Percentiles rank a stretch among this genome's conserved stretches.
Conservation (phyloP, 2,329 filamentous ascomycete species). For the Pestalotiopsis sp. region DNA sequence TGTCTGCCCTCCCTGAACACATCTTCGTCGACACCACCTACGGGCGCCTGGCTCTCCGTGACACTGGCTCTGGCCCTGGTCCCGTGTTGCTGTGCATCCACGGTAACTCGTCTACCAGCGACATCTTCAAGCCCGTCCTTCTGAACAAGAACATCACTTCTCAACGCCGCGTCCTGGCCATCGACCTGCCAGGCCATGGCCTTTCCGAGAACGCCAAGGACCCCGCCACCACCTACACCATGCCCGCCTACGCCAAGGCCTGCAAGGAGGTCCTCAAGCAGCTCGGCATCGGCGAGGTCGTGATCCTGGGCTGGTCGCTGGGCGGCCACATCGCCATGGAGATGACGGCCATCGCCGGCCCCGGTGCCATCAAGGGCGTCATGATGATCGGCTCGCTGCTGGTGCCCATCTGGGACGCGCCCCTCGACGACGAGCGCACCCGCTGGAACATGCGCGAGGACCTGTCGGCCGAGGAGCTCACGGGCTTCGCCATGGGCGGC, state of each 20-base stretch:
- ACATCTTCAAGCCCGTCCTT: background rate
- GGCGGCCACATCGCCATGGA: constrained; percentile 1
- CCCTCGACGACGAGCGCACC: background rate
- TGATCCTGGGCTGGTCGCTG: background rate
- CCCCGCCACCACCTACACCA: background rate
- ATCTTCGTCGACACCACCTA: background rate
- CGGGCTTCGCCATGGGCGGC: background rate
- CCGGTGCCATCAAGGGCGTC: background rate
- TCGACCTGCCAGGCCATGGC: constrained; percentile 3
- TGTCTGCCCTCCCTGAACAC: background rate
- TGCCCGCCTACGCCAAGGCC: background rate
- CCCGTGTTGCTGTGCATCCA: background rate
- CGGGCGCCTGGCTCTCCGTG: background rate
- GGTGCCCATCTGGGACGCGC: background rate
- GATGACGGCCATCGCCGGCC: background rate
- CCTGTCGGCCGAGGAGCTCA: background rate
- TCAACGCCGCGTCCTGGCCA: background rate
- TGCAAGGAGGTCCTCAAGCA: background rate
- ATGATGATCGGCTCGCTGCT: background rate
- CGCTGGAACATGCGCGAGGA: constrained; percentile 1
- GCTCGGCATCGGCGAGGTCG: background rate
- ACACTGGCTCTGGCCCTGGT: background rate
- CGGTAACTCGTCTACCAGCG: constrained; percentile 1
- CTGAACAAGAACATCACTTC: background rate
- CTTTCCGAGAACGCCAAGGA: background rate